phyloP scores from a whole-genome alignment of 2,329 filamentous ascomycete genomes.

The Acarospora socialis region DNA sequence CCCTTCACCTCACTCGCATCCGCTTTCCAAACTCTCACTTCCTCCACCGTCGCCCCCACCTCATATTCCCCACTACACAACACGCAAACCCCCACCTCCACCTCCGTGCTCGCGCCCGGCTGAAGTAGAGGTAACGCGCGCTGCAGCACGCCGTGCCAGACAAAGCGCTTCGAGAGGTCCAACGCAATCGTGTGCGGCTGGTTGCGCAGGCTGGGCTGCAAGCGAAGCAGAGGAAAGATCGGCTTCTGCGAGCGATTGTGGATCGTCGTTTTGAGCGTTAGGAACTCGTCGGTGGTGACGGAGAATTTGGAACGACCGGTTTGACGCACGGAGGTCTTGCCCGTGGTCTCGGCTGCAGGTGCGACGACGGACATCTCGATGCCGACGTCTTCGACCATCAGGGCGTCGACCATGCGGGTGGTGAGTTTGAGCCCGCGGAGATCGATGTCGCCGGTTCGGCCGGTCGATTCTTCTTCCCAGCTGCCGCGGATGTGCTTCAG shows the following conservation, averaged over 20 bases:
- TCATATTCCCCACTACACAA: conserved; percentile 74
- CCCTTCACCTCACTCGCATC: conserved; percentile 12
- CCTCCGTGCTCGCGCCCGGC: conserved; percentile 43
- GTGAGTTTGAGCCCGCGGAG: conserved; percentile 61
- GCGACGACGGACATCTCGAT: conserved; percentile 44
- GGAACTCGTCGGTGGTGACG: conserved; percentile 46
- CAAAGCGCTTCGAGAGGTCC: conserved; percentile 68
- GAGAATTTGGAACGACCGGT: conserved; percentile 33
- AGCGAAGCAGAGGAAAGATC: conserved; percentile 57
- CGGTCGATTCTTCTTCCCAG: conserved; percentile 51
- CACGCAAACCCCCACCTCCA: conserved; percentile 56
- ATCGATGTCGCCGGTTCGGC: conserved; percentile 55
- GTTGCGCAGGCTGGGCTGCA: conserved; percentile 64
- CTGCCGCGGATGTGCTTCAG: conserved; percentile 55
- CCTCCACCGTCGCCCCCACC: conserved; percentile 66
- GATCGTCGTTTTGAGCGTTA: conserved; percentile 56
- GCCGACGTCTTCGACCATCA: conserved; percentile 66
- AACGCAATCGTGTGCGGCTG: conserved; percentile 58
- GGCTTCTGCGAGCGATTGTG: conserved; percentile 55
- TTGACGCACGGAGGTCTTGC: conserved; percentile 21
- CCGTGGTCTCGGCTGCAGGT: conserved; percentile 10
- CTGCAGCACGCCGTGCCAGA: conserved; percentile 76
- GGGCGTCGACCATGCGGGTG: conserved; percentile 64
- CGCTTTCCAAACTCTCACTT: conserved; percentile 43
- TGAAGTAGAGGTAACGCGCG: conserved; percentile 50